These are phyloP conservation scores for Plasmodium falciparum DNA, from an alignment of 169 alveolate genomes.

Conservation along the genomic window DNA sequence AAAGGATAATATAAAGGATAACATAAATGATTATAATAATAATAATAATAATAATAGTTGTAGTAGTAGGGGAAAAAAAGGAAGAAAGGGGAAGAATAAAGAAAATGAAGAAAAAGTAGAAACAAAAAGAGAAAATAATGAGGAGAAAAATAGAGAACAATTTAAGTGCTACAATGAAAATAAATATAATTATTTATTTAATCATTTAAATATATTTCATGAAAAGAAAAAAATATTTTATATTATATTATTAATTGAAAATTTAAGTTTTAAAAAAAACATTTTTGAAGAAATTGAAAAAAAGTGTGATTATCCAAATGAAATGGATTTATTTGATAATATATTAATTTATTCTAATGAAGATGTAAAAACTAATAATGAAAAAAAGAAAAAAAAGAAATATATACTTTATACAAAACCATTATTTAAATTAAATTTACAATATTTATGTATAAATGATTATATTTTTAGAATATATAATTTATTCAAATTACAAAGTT, in stretches of 20 bases:
- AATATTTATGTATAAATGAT: slow-evolving; percentile 93
- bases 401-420: slow-evolving; percentile 78
- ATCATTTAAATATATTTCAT: slow-evolving; percentile 9
- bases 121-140: background rate
- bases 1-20: background rate
- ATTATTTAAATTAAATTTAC: slow-evolving; percentile 92
- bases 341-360: slow-evolving; percentile 65
- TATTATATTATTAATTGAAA: slow-evolving; percentile 52
- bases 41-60: background rate
- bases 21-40: background rate
- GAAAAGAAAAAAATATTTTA: slow-evolving; percentile 46
- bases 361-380: slow-evolving; percentile 16
- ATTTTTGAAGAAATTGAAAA: slow-evolving; percentile 70
- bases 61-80: background rate
- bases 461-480: slow-evolving; percentile 91
- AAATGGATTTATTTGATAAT: slow-evolving; percentile 68
- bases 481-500: slow-evolving; percentile 91
- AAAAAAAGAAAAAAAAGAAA: slow-evolving; percentile 25
- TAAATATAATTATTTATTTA: slow-evolving; percentile 1
- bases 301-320: slow-evolving; percentile 76
- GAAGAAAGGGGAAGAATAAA: slow-evolving; percentile 3
- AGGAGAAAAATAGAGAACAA: background rate
- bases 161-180: too few relatives aligned
- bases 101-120: background rate
- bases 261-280: slow-evolving; percentile 60